A percentile compares a stretch with the other conserved stretches of the same genome.
These are phyloP conservation scores for Lachnellula arida DNA, from an alignment of 2,329 filamentous ascomycete genomes.

Conservation along the genomic window DNA sequence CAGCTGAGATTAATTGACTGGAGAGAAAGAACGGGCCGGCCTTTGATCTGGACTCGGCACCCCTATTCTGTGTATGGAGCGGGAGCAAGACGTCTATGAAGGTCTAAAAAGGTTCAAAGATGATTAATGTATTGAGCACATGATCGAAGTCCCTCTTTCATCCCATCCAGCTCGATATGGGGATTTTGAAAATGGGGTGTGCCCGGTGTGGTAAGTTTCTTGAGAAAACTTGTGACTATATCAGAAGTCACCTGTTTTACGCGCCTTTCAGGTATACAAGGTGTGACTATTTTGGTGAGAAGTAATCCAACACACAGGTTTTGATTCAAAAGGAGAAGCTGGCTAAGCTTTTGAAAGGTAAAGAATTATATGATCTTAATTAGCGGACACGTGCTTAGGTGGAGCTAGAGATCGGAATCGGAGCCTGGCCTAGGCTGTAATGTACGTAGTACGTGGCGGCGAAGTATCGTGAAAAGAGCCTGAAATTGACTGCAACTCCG, in stretches of 20 bases:
- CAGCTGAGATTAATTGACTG: background rate
- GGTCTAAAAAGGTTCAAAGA: background rate
- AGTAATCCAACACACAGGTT: background rate
- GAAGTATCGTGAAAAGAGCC: slow-evolving; percentile 12
- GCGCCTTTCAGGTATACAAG: background rate
- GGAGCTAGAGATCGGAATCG: background rate
- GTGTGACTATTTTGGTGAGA: background rate
- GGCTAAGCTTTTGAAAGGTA: background rate
- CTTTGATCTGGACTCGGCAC: background rate
- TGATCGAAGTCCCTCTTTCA: background rate
- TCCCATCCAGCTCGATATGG: background rate
- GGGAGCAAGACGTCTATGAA: background rate
- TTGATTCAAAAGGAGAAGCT: background rate
- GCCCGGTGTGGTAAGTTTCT: background rate
- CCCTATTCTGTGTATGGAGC: too few species aligned
- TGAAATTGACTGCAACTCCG: slow-evolving; percentile 11
- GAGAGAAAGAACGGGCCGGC: background rate
- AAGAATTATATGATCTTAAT: background rate
- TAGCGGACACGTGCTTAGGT: slow-evolving; percentile 2
- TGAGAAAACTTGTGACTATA: background rate
- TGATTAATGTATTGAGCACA: background rate
- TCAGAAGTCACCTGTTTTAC: background rate
- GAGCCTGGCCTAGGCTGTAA: background rate
- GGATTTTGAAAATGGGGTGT: background rate
- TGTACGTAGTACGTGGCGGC: slow-evolving; percentile 7